Evolutionary conservation across 345 rosid species (phyloP), one percentile per base, ranked within the genome.

Genomic region (Boechera divaricarpa): DNA sequence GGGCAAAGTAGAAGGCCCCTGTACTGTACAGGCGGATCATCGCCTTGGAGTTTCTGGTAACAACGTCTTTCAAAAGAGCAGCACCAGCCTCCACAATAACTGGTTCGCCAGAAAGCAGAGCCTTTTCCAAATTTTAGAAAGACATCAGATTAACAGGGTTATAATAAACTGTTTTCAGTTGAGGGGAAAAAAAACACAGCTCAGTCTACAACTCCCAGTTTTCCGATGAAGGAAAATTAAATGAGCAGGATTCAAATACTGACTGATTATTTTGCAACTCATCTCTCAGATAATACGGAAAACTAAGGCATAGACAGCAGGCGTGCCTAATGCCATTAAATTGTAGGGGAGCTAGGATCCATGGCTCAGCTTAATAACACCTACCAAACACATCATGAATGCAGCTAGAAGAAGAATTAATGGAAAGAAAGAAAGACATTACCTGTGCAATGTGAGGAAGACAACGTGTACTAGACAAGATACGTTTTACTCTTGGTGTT

Each of bases 381-480:
- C 33, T 48, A 75, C 61, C 52, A 49, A 60, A 76, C 36, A 68
- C 48, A 66, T 57, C 72, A 32, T 47, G 4, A 28, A 76, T 38
- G 31, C 29, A 76, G 39, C 63, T 61, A 41, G 63, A 61, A 49
- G 47, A 35, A 60, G 31, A 60, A 29, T 9, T 60, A 39, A 21
- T 13, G 31, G 35, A 61, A 63, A 41, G 6, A 51, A 42, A 21
- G 49, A 39, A 65, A 61, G 64, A 74, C 11, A 26, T 55, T 73
- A 95, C 99, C 98, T 95, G 98, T 24, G 99, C 94, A 80, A 95
- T 89, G 82, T 95, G 98, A 44, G 99, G 99, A 77, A 92, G 91
- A 85, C 98, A 95, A 44, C 98, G 98, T 3, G 90, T 78, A 83
- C 99, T 95, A 82, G 99, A 95, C 83, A 95, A 78, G 64, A 95